Evolutionary conservation across 176 grass and related monocot species (phyloP).

Genomic region (Cenchrus americanus): DNA sequence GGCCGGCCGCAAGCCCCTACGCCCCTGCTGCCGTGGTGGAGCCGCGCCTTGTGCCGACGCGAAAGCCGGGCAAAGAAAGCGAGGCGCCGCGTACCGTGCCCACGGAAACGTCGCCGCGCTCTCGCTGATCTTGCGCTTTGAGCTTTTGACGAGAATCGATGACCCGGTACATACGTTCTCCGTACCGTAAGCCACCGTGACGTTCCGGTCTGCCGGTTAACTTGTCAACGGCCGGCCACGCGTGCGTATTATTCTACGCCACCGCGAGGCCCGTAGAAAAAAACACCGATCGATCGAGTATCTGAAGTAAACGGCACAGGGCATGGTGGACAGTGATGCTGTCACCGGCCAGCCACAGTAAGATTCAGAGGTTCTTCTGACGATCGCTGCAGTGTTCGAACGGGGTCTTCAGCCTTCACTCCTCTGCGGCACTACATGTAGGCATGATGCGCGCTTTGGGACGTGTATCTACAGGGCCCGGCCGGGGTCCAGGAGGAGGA

Average conservation of each 20-base stretch:
- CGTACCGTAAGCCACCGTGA: background rate
- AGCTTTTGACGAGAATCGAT: background rate
- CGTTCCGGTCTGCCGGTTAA: background rate
- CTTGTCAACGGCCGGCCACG: background rate
- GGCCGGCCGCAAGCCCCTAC: background rate
- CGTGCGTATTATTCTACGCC: background rate
- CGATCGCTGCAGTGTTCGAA: slow-evolving; percentile 2
- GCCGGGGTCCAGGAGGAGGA: background rate
- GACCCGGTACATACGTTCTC: background rate
- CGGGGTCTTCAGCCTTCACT: slow-evolving; percentile 32
- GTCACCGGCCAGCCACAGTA: background rate
- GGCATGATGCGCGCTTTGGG: slow-evolving; percentile 40
- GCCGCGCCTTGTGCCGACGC: background rate
- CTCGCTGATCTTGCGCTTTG: background rate
- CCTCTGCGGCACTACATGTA: slow-evolving; percentile 1
- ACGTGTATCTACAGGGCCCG: slow-evolving; percentile 33
- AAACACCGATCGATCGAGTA: no score
- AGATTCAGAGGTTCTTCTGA: slow-evolving; percentile 9
- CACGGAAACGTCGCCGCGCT: slow-evolving; percentile 28
- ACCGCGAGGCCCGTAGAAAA: background rate
- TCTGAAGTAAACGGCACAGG: background rate
- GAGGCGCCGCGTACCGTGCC: slow-evolving; percentile 1
- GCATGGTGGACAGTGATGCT: no score
- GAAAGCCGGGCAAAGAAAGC: slow-evolving; percentile 17
- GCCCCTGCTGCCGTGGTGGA: slow-evolving; percentile 9